Evolutionary conservation across 305 asterid species (phyloP).

Genomic region (Fraxinus floribunda): DNA sequence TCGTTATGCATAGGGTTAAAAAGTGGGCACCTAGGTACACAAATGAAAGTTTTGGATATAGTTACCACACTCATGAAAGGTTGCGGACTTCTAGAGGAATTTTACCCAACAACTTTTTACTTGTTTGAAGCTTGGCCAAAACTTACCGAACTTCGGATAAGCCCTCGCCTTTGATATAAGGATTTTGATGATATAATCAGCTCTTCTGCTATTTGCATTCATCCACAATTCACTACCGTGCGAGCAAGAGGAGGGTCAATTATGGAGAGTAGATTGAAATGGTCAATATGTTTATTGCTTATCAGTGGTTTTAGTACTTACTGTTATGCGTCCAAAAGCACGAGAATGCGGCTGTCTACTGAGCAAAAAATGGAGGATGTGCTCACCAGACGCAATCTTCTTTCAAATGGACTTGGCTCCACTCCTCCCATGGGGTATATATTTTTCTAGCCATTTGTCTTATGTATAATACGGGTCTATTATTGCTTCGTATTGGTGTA

Average conservation of each 20-base stretch:
- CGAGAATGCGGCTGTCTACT: not conserved
- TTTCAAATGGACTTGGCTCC: constrained; percentile 32
- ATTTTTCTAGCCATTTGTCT: not conserved
- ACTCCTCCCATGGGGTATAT: constrained; percentile 51
- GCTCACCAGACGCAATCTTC: constrained; percentile 29
- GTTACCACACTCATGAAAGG: not conserved
- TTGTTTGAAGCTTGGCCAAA: not conserved
- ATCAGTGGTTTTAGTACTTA: not conserved
- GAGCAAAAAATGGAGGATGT: not conserved
- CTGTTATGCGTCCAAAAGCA: not conserved
- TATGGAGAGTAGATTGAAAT: not conserved
- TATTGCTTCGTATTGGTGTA: not conserved
- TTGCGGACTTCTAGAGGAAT: not conserved
- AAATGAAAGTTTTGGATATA: not conserved
- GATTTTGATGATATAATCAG: not conserved
- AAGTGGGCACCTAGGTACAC: not conserved
- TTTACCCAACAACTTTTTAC: not conserved
- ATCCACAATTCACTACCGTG: not conserved
- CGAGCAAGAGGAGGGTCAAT: not conserved
- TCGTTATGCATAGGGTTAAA: not conserved
- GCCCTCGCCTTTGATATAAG: too few species aligned
- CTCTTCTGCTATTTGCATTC: not conserved
- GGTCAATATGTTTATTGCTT: not conserved
- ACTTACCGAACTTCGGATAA: not conserved
- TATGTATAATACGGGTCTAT: not conserved